Percentiles rank a stretch among this genome's conserved stretches.
phyloP scores from a whole-genome alignment of 2,329 filamentous ascomycete species.

The Samsoniella hepiali region DNA sequence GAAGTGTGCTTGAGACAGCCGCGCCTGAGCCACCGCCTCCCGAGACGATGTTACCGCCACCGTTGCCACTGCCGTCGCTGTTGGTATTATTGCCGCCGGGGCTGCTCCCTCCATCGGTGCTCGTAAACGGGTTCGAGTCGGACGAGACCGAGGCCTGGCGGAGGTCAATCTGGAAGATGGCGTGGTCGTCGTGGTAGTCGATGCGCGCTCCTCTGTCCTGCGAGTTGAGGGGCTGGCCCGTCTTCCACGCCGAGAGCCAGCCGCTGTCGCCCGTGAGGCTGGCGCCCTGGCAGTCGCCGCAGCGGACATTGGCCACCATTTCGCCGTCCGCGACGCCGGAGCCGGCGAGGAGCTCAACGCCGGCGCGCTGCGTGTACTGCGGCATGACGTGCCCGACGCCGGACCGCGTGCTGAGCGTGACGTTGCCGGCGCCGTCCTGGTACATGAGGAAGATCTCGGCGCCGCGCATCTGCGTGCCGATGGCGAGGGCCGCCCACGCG shows the following conservation, averaged over 20 bases:
- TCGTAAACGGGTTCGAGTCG: constrained; percentile 52
- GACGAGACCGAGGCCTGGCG: constrained; percentile 42
- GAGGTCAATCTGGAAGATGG: constrained; percentile 47
- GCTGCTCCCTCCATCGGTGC: neutral
- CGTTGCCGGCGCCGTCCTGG: constrained; percentile 53
- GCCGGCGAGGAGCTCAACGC: constrained; percentile 54
- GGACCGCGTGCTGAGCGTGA: constrained; percentile 58
- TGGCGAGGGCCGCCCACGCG: constrained; percentile 57
- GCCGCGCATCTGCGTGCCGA: constrained; percentile 52
- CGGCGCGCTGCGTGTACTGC: constrained; percentile 38
- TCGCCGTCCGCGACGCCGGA: constrained; percentile 51
- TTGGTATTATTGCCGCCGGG: neutral
- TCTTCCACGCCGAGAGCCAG: constrained; percentile 57
- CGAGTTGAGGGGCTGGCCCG: constrained; percentile 44
- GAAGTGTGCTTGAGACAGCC: constrained; percentile 28
- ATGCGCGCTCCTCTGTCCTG: constrained; percentile 40
- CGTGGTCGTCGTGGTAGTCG: constrained; percentile 43
- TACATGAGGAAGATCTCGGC: constrained; percentile 64
- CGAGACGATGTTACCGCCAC: constrained; percentile 12
- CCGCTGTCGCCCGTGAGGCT: constrained; percentile 37
- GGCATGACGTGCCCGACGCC: constrained; percentile 50
- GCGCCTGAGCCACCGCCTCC: constrained; percentile 19
- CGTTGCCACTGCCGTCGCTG: constrained; percentile 11
- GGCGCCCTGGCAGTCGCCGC: constrained; percentile 50
- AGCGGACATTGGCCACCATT: constrained; percentile 60